These are phyloP conservation scores for Sanguinoderma infundibulare DNA, from an alignment of 1,284 basidiomycete species.

Conservation along the genomic window DNA sequence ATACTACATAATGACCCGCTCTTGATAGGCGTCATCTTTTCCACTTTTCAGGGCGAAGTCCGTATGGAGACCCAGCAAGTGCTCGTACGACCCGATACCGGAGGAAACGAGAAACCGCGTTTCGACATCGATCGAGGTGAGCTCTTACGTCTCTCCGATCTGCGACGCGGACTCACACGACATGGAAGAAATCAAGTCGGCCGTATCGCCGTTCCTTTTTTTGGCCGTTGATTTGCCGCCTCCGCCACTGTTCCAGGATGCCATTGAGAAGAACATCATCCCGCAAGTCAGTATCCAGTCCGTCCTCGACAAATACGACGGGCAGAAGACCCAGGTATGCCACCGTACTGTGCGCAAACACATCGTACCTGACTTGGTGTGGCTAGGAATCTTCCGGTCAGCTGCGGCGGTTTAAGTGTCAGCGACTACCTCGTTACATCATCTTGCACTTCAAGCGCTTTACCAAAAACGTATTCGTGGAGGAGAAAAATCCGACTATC, in stretches of 20 bases:
- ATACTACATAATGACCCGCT: background rate
- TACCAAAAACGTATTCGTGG: constrained; percentile 97
- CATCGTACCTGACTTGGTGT: background rate
- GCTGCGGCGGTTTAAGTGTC: constrained; percentile 88
- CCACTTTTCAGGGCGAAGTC: constrained; percentile 93
- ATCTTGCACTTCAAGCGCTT: constrained; percentile 97
- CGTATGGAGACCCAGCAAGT: constrained; percentile 95
- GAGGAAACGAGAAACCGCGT: constrained; percentile 74
- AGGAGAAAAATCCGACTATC: constrained; percentile 99
- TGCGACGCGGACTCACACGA: constrained; percentile 13
- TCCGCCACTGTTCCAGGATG: constrained; percentile 95
- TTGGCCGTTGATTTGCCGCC: constrained; percentile 95
- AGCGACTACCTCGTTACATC: constrained; percentile 88
- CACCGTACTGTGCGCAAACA: constrained; percentile 14
- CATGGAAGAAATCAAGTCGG: constrained; percentile 80
- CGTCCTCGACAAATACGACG: constrained; percentile 97
- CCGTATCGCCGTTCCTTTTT: constrained; percentile 91
- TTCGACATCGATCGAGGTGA: constrained; percentile 93
- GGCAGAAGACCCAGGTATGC: constrained; percentile 79
- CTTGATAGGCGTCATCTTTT: constrained; percentile 82
- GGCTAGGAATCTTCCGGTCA: constrained; percentile 85
- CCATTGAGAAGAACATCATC: constrained; percentile 96
- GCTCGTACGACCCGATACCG: constrained; percentile 78
- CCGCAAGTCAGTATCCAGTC: constrained; percentile 94
- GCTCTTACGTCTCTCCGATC: constrained; percentile 15